Base-by-base conservation (phyloP, 2,329 filamentous ascomycete genomes). In the Epichloe elymi region DNA sequence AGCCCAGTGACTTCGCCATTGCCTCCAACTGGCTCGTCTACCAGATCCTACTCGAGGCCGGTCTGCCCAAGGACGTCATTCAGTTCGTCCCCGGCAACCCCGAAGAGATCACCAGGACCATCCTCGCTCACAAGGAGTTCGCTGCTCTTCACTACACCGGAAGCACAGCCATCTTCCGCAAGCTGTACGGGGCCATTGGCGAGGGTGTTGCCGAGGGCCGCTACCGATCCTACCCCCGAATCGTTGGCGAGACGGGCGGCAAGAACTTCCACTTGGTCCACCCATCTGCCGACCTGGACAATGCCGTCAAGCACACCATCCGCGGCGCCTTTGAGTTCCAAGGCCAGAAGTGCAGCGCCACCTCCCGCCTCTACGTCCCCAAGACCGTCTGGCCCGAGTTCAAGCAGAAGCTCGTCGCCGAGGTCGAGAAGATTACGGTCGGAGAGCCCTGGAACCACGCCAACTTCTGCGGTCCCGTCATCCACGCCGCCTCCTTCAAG, bases 61-160 rank as follows among this genome's bases (percentile, higher is more conserved):
- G 91, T 40, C 79, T 97, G 48, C 91, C 91, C 39, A 80, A 81
- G 61, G 82, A 91, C 58, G 91, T 96, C 49, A 88, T 97, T 57
- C 91, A 96, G 69, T 96, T 95, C 65, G 80, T 96, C 11, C 90
- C 90, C 3, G 91, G 91, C 51, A 83, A 95, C 62, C 86, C 91
- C 3, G 86, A 84, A 52, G 81, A 88, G 67, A 80, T 96, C 53
- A 96, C 90, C 52, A 81, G 83, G 65, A 76, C 78, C 37, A 85
- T 87, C 10, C 77, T 96, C 43, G 75, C 75, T 49, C 88, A 93
- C 73, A 80, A 74, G 58, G 75, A 94, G 53, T 93, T 97, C 60
- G 85, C 90, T 8, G 85, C 87, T n/a, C 80, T 97, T 20, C 89
- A 96, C 74, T 97, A 90, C 74, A 97, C 90, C 1, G 91, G 91